A percentile compares a stretch with the other conserved stretches of the same genome.
These are phyloP conservation scores for Meyerozyma carpophila DNA, from an alignment of 1,139 yeast genomes.

Conservation along the genomic window DNA sequence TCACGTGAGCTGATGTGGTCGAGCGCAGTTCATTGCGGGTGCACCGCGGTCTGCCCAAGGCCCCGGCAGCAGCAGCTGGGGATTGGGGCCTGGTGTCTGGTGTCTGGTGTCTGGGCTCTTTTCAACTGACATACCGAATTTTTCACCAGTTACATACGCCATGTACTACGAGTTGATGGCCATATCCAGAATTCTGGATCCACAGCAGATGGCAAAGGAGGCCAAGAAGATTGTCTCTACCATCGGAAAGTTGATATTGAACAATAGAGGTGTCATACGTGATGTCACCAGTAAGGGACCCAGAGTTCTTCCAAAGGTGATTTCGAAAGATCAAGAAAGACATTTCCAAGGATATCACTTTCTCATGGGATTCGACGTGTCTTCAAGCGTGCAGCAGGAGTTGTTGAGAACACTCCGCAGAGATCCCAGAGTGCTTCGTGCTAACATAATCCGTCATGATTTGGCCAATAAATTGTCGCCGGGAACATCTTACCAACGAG, in stretches of 20 bases:
- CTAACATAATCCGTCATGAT: conserved; percentile 66
- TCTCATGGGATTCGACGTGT: conserved; percentile 78
- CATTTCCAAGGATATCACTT: conserved; percentile 91
- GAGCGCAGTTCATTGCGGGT: neutral
- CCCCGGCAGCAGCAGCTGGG: too few species aligned
- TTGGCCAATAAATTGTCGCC: conserved; percentile 48
- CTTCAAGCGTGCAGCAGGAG: conserved; percentile 82
- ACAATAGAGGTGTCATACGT: conserved; percentile 89
- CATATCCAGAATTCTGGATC: conserved; percentile 72
- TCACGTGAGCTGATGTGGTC: neutral
- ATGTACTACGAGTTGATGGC: conserved; percentile 93
- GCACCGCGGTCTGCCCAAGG: neutral
- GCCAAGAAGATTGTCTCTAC: conserved; percentile 73
- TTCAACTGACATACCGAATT: neutral
- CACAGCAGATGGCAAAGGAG: conserved; percentile 50
- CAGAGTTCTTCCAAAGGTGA: conserved; percentile 70
- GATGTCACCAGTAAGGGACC: conserved; percentile 77
- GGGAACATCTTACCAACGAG: conserved; percentile 45
- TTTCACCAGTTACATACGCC: conserved; percentile 1
- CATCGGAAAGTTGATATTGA: conserved; percentile 74
- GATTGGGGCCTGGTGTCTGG: neutral
- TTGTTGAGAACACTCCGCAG: conserved; percentile 71
- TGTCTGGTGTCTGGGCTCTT: neutral
- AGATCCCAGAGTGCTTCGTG: conserved; percentile 87
- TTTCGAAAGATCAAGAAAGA: conserved; percentile 80